These are phyloP conservation scores for Boletus patriciae DNA, from an alignment of 768 basidiomycete species.

Conservation along the genomic window DNA sequence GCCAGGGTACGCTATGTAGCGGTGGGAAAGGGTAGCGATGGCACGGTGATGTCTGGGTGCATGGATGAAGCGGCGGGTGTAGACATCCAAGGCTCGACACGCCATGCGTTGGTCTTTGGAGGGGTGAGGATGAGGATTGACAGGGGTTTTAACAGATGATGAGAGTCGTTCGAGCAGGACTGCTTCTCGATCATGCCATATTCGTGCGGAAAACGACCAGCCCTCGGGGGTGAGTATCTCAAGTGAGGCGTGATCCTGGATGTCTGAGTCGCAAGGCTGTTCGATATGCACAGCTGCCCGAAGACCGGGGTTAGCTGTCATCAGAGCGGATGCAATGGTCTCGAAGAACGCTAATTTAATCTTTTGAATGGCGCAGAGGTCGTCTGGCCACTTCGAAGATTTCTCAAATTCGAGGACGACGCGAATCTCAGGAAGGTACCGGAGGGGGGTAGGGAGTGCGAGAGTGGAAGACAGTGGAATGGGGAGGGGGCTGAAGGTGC, in stretches of 20 bases:
- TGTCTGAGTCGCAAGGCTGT: slow-evolving; percentile 48
- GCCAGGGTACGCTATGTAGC: slow-evolving; percentile 73
- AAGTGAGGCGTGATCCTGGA: slow-evolving; percentile 67
- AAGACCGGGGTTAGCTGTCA: slow-evolving; percentile 50
- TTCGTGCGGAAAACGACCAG: slow-evolving; percentile 81
- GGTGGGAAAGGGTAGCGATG: slow-evolving; percentile 76
- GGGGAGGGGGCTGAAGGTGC: slow-evolving; percentile 77
- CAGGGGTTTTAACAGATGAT: slow-evolving; percentile 38
- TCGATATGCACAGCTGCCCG: slow-evolving; percentile 61
- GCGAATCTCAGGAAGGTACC: slow-evolving; percentile 68
- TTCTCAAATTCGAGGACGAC: slow-evolving; percentile 88
- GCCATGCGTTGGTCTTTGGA: slow-evolving; percentile 54
- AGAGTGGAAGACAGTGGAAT: slow-evolving; percentile 53
- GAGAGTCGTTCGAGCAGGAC: slow-evolving; percentile 72
- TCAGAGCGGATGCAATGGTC: slow-evolving; percentile 66
- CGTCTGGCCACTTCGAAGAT: slow-evolving; percentile 93
- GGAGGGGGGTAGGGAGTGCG: slow-evolving; percentile 56
- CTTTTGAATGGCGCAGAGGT: slow-evolving; percentile 87
- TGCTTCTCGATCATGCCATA: slow-evolving; percentile 87
- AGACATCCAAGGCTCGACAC: slow-evolving; percentile 54
- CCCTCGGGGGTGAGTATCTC: slow-evolving; percentile 81
- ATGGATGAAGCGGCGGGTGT: slow-evolving; percentile 73
- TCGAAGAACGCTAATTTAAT: slow-evolving; percentile 93
- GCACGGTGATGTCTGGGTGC: slow-evolving; percentile 84
- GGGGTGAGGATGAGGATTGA: slow-evolving; percentile 5